Percentiles rank a stretch among this genome's conserved stretches.
phyloP scores from a whole-genome alignment of 805 yeast genomes.

The Candida sakaeoensis region DNA sequence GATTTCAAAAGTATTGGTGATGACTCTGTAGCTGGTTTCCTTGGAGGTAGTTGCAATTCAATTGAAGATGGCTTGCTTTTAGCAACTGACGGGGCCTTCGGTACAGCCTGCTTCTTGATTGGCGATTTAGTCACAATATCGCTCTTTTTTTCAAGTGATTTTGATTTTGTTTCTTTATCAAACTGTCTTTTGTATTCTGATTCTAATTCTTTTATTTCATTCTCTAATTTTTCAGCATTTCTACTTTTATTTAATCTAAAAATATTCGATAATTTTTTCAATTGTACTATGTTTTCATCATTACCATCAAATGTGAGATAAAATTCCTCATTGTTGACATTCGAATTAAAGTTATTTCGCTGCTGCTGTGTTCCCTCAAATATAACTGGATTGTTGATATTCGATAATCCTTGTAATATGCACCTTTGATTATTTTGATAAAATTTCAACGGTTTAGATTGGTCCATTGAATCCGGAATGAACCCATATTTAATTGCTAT shows the following conservation, averaged over 20 bases:
- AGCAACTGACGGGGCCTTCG: not conserved
- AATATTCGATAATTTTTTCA: conserved; percentile 27
- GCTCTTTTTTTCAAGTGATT: too few species aligned
- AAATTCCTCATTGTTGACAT: conserved; percentile 24
- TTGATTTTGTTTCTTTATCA: not conserved
- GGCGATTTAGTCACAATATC: conserved; percentile 4
- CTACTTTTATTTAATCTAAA: conserved; percentile 37
- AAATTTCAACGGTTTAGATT: conserved; percentile 26
- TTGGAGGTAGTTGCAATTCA: conserved; percentile 3
- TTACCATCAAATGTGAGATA: conserved; percentile 23
- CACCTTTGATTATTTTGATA: conserved; percentile 32
- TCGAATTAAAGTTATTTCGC: conserved; percentile 10
- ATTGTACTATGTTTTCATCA: conserved; percentile 14
- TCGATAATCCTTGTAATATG: conserved; percentile 27
- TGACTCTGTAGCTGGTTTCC: not conserved
- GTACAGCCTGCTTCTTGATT: not conserved
- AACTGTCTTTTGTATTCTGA: not conserved
- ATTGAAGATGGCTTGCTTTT: not conserved
- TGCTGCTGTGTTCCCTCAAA: conserved; percentile 39
- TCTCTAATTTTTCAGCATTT: conserved; percentile 26
- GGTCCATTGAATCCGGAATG: conserved; percentile 40
- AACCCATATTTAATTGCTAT: conserved; percentile 38
- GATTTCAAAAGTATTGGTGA: too few species aligned
- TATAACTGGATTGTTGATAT: conserved; percentile 21
- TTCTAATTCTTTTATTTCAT: conserved; percentile 14